Evolutionary conservation across 129 eudicot genomes (phyloP), one percentile per base, ranked within the genome.

Genomic region (Ambrosia artemisiifolia): DNA sequence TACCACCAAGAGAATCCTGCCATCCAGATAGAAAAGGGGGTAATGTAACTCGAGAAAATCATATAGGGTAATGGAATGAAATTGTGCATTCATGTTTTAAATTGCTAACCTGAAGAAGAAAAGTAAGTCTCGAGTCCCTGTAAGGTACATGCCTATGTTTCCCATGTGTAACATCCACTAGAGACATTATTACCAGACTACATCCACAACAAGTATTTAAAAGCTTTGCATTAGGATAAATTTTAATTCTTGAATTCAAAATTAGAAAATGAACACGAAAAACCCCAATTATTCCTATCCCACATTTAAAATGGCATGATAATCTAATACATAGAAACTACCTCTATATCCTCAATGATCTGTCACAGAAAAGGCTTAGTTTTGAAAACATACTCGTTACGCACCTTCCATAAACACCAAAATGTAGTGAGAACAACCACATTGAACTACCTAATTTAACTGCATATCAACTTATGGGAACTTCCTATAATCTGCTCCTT

Each of bases 1-100:
- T 91, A 32, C 97, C 97, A 76, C 97, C 97, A 40, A 91, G 92
- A 73, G 97, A 91, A 88, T 91, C 97, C 97, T 91, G 84, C 80
- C 82, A 88, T 34, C 36, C 51, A 77, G 49, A 67, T 16, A 73
- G 75, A 24, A 67, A 57, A 46, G 9, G 20, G 67, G 48, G 65
- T 51, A 20, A 7, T 24, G 49, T 33, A 46, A 63, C 0, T 44
- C 63, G 6, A 43, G 63, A 34, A 66, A 51, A 59, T 18, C 44
- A n/a, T 46, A 72, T 34, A 30, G 28, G 48, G 69, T 13, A n/a
- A 62, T 72, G 77, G 28, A 75, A 73, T 60, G 65, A 77, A 17
- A 77, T 62, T 63, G 40, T 36, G 71, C 53, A 46, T 10, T 74
- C 51, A 61, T 75, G 57, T 30, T 78, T 66, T 63, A 69, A 69